Base-by-base conservation (phyloP, 106 monocot species). In the Acorus calamus region DNA sequence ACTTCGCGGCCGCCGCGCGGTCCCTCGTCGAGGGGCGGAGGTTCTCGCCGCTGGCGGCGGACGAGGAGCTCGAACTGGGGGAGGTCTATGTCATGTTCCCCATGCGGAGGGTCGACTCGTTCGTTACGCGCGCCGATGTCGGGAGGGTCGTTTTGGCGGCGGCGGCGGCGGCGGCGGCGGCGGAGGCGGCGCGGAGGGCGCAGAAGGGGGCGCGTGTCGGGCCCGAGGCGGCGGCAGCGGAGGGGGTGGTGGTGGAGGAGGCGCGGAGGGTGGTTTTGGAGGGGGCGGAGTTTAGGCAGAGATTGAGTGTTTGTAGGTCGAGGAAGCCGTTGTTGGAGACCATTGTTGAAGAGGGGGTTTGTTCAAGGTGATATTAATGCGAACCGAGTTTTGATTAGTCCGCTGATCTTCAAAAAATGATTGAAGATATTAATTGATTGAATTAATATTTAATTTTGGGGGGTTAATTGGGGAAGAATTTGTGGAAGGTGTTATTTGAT, bases 61-160 rank as follows among this genome's bases (percentile, higher is more conserved):
- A 86, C 44, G 90, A 90, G 66, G 90, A 86, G n/a, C 61, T 90
- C 10, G 86, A 86, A 76, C 42, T 65, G 47, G 78, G 80, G 3
- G 49, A 61, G 6, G 69, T 69, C 42, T 90, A 86, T 64, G 75
- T 73, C 14, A 67, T 86, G 75, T 41, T 86, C 10, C 80, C 86
- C 2, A 90, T 90, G 90, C 59, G 62, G 46, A 46, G 80, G 59
- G 60, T 81, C 11, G 80, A 78, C 67, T 71, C 83, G 8, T 52
- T 71, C 8, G 64, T 64, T 53, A 61, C 77, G 4, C 60, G 74
- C 2, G 63, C 71, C 47, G 89, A 89, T 47, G 64, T 83, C 77
- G 82, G 57, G 1, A 41, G 45, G 52, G 41, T 77, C 46, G 55
- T 70, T 41, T 49, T 71, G 54, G 71, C 79, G 28, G 1, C 28